A percentile compares a stretch with the other conserved stretches of the same genome.
These are phyloP conservation scores for Heliocybe sulcata DNA, from an alignment of 1,284 basidiomycete genomes.

Conservation along the genomic window DNA sequence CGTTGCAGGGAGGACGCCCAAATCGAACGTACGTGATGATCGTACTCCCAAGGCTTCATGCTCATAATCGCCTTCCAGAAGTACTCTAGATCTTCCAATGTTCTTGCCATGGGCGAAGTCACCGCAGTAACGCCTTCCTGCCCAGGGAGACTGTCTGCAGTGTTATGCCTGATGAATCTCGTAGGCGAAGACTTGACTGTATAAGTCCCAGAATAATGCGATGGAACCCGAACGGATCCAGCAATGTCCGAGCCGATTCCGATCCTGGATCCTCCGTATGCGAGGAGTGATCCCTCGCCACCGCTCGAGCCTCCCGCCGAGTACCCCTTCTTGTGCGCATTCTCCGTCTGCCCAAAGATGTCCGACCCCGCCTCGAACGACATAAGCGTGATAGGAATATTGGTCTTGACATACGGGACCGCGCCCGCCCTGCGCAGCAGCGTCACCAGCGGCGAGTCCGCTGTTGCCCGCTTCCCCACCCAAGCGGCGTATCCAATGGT, in stretches of 20 bases:
- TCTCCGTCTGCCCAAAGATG: constrained; percentile 57
- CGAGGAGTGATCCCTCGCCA: constrained; percentile 65
- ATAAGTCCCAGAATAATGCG: constrained; percentile 65
- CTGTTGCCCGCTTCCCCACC: constrained; percentile 33
- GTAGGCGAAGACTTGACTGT: constrained; percentile 48
- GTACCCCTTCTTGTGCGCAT: constrained; percentile 53
- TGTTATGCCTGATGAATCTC: constrained; percentile 43
- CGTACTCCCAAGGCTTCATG: constrained; percentile 55
- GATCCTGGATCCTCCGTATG: constrained; percentile 60
- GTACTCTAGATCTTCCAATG: constrained; percentile 58
- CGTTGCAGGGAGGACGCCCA: background rate
- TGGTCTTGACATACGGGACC: constrained; percentile 75
- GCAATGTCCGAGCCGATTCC: constrained; percentile 73
- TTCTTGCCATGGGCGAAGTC: constrained; percentile 65
- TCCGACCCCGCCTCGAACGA: constrained; percentile 71
- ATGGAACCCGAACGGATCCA: constrained; percentile 69
- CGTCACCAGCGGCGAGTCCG: constrained; percentile 44
- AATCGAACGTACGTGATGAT: constrained; percentile 25
- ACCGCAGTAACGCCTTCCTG: constrained; percentile 55
- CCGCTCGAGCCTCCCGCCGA: constrained; percentile 66
- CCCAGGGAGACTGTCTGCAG: constrained; percentile 40
- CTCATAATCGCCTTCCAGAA: constrained; percentile 53
- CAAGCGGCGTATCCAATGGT: constrained; percentile 56
- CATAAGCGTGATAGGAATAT: constrained; percentile 64
- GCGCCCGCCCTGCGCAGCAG: constrained; percentile 64